Evolutionary conservation across 1,284 basidiomycete genomes (phyloP), one percentile per base, ranked within the genome.

Genomic region (Cutaneotrichosporon cutaneum): DNA sequence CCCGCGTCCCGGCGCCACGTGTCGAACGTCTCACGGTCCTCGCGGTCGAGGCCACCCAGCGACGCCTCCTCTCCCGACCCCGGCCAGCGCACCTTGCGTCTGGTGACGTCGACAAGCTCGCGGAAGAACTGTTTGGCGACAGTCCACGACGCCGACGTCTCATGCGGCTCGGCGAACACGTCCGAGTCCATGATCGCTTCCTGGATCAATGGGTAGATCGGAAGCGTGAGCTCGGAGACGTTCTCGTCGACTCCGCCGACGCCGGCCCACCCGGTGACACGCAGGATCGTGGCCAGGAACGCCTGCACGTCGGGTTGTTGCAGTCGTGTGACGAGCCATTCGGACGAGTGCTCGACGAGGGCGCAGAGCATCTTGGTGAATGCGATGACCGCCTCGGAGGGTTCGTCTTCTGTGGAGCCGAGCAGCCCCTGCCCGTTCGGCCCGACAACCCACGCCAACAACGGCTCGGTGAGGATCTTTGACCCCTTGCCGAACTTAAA

Each of bases 171-270:
- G 18, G 83, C 86, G 65, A 79, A 79, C 52, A 73, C 67, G 14
- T 90, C 87, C 11, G 85, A 85, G 55, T 83, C 86, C 88, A 90
- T 92, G 35, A 95, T 78, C 1, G 90, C 86, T 75, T 95, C 92
- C 76, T 94, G 92, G 62, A 94, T 85, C 27, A 90, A 81, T 65
- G 91, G 92, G 88, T 92, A 95, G 69, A 93, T 92, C 0, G 86
- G 86, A 2, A 94, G 83, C 1, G 89, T 90, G 82, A 90, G 85
- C 67, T 93, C 90, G 70, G 89, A 91, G 71, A 90, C 87, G 57
- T 90, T 88, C 72, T 94, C 92, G 58, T 93, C 90, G 0, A 85
- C 83, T 1, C 89, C 88, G 69, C 87, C 90, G 66, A 85, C 86
- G 0, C 90, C 90, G 0, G 87, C 85, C 33, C 90, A 83, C 0